Evolutionary conservation across 2,329 filamentous ascomycete species (phyloP).

Genomic region (Aspergillus aculeatus): DNA sequence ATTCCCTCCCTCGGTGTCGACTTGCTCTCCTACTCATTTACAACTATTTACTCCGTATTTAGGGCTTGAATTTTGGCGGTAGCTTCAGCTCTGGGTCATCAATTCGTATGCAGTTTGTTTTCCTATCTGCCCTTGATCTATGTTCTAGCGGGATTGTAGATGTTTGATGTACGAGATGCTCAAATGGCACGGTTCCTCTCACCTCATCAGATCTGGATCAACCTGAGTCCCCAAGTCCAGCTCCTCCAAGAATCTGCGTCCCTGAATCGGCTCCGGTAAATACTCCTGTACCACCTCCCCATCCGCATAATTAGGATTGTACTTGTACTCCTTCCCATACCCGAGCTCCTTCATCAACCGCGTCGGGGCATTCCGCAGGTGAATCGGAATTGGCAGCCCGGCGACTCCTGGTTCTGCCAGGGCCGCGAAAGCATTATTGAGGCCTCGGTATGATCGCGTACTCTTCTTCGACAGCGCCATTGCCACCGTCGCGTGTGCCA

Average conservation of each 20-base stretch:
- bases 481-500: constrained; percentile 83
- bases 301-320: constrained; percentile 84
- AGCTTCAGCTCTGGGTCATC: neutral
- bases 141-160: neutral
- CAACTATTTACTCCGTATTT: neutral
- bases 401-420: constrained; percentile 81
- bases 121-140: neutral
- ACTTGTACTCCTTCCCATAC: constrained; percentile 90
- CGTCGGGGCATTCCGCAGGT: constrained; percentile 89
- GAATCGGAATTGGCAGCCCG: constrained; percentile 76
- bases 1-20: neutral
- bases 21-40: neutral
- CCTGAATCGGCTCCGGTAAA: constrained; percentile 72
- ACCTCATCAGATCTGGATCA: constrained; percentile 62
- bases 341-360: constrained; percentile 89
- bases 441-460: constrained; percentile 77
- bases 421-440: constrained; percentile 77
- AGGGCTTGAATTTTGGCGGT: too few species aligned
- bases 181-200: neutral
- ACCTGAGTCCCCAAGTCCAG: constrained; percentile 74
- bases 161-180: neutral
- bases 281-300: constrained; percentile 86
- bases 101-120: neutral
- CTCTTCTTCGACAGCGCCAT: constrained; percentile 80
- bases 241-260: constrained; percentile 74